These are phyloP conservation scores for Fusarium nygamai DNA, from an alignment of 2,329 filamentous ascomycete species.

Conservation along the genomic window DNA sequence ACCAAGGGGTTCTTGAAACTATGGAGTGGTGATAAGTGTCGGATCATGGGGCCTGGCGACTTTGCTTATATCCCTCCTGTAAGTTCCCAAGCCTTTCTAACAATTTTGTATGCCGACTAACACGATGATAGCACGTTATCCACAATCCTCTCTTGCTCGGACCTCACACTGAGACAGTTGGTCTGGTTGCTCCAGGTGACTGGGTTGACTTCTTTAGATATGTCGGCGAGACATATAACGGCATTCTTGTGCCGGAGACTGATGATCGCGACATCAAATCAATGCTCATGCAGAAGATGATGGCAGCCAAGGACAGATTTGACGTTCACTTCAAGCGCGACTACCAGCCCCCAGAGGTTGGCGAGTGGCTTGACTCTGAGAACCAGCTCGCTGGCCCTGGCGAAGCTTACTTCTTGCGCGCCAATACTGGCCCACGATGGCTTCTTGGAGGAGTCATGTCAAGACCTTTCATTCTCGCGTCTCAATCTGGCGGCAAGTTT, in stretches of 20 bases:
- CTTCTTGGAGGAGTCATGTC: conserved; percentile 57
- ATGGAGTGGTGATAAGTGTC: conserved; percentile 66
- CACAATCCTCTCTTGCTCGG: conserved; percentile 66
- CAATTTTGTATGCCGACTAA: too few relatives aligned
- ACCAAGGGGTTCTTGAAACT: conserved; percentile 65
- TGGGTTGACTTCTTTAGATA: conserved; percentile 71
- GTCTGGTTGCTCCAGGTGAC: conserved; percentile 65
- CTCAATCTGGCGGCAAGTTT: conserved; percentile 57
- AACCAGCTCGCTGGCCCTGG: conserved; percentile 49
- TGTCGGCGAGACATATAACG: conserved; percentile 62
- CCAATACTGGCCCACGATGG: conserved; percentile 60
- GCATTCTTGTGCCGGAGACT: conserved; percentile 59
- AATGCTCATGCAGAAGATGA: conserved; percentile 63
- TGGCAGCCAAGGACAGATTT: conserved; percentile 61
- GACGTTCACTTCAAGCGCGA: conserved; percentile 64
- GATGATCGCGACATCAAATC: conserved; percentile 63
- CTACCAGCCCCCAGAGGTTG: conserved; percentile 56
- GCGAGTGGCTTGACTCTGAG: conserved; percentile 54
- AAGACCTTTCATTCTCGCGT: conserved; percentile 59
- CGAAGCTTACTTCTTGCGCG: conserved; percentile 61
- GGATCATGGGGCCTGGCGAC: conserved; percentile 63
- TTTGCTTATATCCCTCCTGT: conserved; percentile 68
- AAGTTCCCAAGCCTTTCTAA: too few relatives aligned
- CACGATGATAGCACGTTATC: conserved; percentile 52
- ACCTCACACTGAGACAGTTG: conserved; percentile 63